These are phyloP conservation scores for Arthrobotrys conoides DNA, from an alignment of 2,329 filamentous ascomycete genomes.

Conservation along the genomic window DNA sequence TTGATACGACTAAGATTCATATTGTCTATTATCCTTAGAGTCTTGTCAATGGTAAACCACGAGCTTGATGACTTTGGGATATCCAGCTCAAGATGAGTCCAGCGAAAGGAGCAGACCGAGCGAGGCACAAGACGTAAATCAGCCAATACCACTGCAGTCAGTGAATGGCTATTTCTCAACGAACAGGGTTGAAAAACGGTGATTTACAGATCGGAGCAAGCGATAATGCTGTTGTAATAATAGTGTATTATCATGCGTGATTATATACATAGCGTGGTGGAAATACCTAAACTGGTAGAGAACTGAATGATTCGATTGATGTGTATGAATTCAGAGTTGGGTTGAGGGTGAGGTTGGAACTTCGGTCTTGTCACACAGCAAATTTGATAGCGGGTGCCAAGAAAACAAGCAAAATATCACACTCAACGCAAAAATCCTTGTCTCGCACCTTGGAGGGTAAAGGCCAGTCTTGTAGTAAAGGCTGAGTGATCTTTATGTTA, in stretches of 20 bases:
- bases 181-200: not conserved
- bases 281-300: too few species aligned
- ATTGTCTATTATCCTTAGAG: conserved; percentile 56
- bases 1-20: conserved; percentile 58
- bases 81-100: conserved; percentile 61
- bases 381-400: conserved; percentile 15
- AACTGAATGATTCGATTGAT: too few species aligned
- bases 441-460: too few species aligned
- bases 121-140: conserved; percentile 58
- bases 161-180: not conserved
- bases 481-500: too few species aligned
- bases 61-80: conserved; percentile 10
- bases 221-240: not conserved
- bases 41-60: conserved; percentile 3
- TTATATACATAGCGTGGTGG: conserved; percentile 6
- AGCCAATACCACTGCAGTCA: too few species aligned
- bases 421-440: conserved; percentile 12
- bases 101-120: conserved; percentile 56
- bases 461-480: too few species aligned
- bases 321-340: not conserved
- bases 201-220: not conserved
- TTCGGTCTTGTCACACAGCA: conserved; percentile 4
- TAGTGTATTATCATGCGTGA: not conserved
- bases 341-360: conserved; percentile 2
- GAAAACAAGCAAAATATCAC: conserved; percentile 12